phyloP scores from a whole-genome alignment of 768 basidiomycete genomes.

The Amanita polypyramis region DNA sequence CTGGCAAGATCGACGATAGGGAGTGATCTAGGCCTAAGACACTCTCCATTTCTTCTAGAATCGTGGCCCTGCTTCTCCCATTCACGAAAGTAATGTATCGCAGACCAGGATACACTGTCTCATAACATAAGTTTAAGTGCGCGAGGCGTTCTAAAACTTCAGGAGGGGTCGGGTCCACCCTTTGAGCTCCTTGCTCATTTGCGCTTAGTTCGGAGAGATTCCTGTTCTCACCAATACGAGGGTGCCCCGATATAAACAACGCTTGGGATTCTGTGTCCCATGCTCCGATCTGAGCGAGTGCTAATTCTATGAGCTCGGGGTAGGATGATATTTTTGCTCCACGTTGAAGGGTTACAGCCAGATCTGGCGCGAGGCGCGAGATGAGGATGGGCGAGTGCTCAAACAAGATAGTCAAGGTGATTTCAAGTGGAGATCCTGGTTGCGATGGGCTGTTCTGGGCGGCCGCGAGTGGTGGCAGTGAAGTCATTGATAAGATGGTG shows the following conservation, averaged over 20 bases:
- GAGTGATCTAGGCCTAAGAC: conserved; percentile 44
- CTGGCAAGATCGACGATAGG: conserved; percentile 31
- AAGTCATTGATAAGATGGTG: conserved; percentile 11
- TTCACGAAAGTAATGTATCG: conserved; percentile 92
- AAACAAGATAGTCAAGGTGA: conserved; percentile 30
- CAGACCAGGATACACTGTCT: conserved; percentile 59
- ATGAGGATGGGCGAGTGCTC: conserved; percentile 57
- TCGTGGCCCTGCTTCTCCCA: conserved; percentile 58
- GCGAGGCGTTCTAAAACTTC: conserved; percentile 63
- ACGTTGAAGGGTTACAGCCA: conserved; percentile 24
- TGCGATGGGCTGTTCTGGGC: conserved; percentile 22
- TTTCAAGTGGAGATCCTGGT: conserved; percentile 26
- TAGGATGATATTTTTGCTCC: conserved; percentile 26
- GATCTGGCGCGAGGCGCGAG: conserved; percentile 41
- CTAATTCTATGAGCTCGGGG: conserved; percentile 42
- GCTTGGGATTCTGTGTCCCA: conserved; percentile 46
- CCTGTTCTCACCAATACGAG: conserved; percentile 78
- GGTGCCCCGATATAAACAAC: conserved; percentile 73
- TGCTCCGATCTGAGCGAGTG: conserved; percentile 34
- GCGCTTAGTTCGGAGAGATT: conserved; percentile 68
- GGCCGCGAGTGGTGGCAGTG: conserved; percentile 23
- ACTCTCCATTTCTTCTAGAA: conserved; percentile 75
- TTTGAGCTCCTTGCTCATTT: conserved; percentile 60
- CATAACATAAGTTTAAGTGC: conserved; percentile 73
- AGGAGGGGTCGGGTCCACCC: conserved; percentile 47